Evolutionary conservation across 73 alveolate genomes (phyloP), one percentile per base, ranked within the genome.

Genomic region (Halteria grandinella): DNA sequence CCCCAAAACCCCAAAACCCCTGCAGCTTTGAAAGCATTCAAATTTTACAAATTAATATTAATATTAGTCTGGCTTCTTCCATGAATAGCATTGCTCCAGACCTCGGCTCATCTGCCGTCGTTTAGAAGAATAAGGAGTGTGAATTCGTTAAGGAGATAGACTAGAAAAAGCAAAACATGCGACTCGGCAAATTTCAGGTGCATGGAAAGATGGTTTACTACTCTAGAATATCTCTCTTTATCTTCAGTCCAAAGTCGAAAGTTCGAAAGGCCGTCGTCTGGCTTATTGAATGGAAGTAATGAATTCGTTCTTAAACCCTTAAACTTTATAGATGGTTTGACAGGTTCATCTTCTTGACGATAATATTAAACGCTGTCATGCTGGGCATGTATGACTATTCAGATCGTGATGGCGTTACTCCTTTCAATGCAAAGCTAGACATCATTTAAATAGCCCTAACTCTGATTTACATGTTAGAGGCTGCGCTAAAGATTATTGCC

Each of bases 401-500:
- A 2, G 77, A 60, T 37, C 37, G 77, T 40, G 77, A 60, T 10
- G 77, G 47, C 7, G 43, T 40, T 7, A 60, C 55, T 17, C 39
- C 21, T 11, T 60, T 21, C 25, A 60, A 60, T 40, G n/a, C n/a
- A 45, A 39, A 14, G 14, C 58, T 60, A 8, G 43, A 60, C 15
- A 39, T 39, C 10, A 11, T 39, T 39, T 11, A 14, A 39, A 11
- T 39, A 39, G 10, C 15, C 15, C 18, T 11, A 39, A 39, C 50
- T 39, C 15, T 48, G 12, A 48, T 69, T 55, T 89, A 62, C 48
- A 40, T 86, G 18, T 25, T 79, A 24, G 96, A 89, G 69, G 74
- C 73, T 27, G 20, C 36, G 12, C 20, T 79, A 12, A 89, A 89
- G 64, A 47, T 89, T 8, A 39, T 89, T 24, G 91, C 87, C 0